phyloP scores from a whole-genome alignment of 768 basidiomycete species.

The Cytidiella melzeri region DNA sequence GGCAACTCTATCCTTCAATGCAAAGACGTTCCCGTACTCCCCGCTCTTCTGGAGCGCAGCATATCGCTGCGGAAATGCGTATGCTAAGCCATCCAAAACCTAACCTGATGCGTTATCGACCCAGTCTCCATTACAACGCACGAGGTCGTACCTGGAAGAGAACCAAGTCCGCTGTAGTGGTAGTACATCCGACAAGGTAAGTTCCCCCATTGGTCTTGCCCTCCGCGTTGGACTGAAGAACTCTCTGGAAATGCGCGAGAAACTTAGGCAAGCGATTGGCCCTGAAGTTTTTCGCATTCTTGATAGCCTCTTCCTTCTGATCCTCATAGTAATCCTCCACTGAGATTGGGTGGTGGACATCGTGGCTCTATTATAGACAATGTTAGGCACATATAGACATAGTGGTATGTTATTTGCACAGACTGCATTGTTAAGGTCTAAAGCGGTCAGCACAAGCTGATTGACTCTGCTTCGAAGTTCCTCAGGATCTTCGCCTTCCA shows the following conservation, averaged over 20 bases:
- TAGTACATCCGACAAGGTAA: slow-evolving; percentile 26
- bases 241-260: slow-evolving; percentile 31
- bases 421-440: slow-evolving; percentile 31
- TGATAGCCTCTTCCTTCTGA: slow-evolving; percentile 32
- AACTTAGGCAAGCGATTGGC: slow-evolving; percentile 34
- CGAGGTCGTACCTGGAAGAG: slow-evolving; percentile 33
- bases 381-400: background rate
- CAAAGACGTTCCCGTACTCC: slow-evolving; percentile 26
- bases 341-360: slow-evolving; percentile 33
- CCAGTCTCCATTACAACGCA: background rate
- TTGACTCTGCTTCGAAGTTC: slow-evolving; percentile 27
- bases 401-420: background rate
- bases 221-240: slow-evolving; percentile 23
- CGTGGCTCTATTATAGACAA: slow-evolving; percentile 16
- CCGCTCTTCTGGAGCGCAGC: slow-evolving; percentile 17
- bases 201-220: slow-evolving; percentile 11
- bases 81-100: slow-evolving; percentile 23
- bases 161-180: slow-evolving; percentile 37
- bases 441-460: slow-evolving; percentile 33
- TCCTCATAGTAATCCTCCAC: slow-evolving; percentile 32
- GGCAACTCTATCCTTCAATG: slow-evolving; percentile 28
- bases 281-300: slow-evolving; percentile 31
- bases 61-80: slow-evolving; percentile 33
- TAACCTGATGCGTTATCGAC: slow-evolving; percentile 15
- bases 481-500: slow-evolving; percentile 25